Evolutionary conservation across 805 yeast genomes (phyloP).

Genomic region (Schwanniomyces occidentalis): DNA sequence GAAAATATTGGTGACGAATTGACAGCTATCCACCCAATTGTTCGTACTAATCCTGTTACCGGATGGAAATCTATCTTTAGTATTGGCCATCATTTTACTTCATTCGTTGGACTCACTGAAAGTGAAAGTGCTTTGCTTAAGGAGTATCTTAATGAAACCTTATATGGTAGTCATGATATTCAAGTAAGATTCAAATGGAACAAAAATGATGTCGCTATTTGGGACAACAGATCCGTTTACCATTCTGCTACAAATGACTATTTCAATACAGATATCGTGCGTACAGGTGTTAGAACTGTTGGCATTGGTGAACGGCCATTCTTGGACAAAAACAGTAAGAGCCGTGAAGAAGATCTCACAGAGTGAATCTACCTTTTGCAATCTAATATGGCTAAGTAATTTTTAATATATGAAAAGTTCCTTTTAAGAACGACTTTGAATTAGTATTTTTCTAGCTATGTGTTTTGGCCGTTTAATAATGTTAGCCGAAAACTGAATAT

Average conservation of each 20-base stretch:
- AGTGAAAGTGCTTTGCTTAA: constrained; percentile 37
- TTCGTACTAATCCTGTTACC: constrained; percentile 32
- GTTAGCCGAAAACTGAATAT: too few species aligned
- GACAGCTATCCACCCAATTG: constrained; percentile 24
- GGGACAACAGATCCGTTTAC: constrained; percentile 55
- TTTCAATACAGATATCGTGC: constrained; percentile 2
- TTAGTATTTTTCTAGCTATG: too few species aligned
- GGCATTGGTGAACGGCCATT: constrained; percentile 11
- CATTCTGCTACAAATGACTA: constrained; percentile 12
- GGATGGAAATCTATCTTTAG: constrained; percentile 25
- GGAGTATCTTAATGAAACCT: constrained; percentile 41
- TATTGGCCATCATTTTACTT: constrained; percentile 22
- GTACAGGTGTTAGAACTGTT: constrained; percentile 11
- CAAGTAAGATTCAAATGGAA: constrained; percentile 53
- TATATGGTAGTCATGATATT: constrained; percentile 49
- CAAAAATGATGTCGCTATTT: constrained; percentile 44
- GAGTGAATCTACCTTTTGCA: too few species aligned
- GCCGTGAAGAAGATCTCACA: constrained; percentile 7
- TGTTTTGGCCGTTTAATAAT: too few species aligned
- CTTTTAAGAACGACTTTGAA: too few species aligned
- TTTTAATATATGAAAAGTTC: too few species aligned
- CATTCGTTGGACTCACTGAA: constrained; percentile 8
- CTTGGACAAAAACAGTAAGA: constrained; percentile 6
- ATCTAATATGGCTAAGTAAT: too few species aligned
- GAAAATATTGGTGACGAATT: constrained; percentile 17